Conservation (phyloP, 1,139 yeast genomes). For the Yamadazyma conglobata region DNA sequence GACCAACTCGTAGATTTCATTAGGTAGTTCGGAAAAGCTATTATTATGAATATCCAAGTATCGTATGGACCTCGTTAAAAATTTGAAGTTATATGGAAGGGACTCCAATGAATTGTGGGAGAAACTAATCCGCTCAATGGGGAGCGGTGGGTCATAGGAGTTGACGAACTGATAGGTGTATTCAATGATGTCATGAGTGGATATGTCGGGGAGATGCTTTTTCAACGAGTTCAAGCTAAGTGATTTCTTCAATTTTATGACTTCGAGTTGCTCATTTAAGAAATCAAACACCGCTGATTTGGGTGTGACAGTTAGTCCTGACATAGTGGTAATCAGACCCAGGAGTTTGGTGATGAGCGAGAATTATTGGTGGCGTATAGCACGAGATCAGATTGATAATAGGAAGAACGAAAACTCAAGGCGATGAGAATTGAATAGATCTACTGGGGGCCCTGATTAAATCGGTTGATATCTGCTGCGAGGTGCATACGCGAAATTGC, state of each 20-base stretch:
- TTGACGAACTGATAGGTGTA: conserved; percentile 23
- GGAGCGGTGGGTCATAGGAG: conserved; percentile 30
- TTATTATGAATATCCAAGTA: conserved; percentile 70
- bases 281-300: conserved; percentile 12
- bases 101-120: conserved; percentile 47
- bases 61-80: conserved; percentile 43
- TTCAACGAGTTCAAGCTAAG: conserved; percentile 20
- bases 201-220: conserved; percentile 8
- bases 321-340: conserved; percentile 1
- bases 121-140: conserved; percentile 51
- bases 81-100: conserved; percentile 47
- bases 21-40: conserved; percentile 51
- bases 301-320: conserved; percentile 2
- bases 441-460: no score
- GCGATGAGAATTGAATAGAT: no score
- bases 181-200: conserved; percentile 24
- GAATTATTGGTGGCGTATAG: no score
- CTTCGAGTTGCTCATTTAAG: conserved; percentile 26
- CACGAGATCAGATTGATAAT: no score
- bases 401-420: no score
- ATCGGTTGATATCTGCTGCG: no score
- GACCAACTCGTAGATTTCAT: conserved; percentile 27
- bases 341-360: no score
- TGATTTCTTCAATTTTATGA: conserved; percentile 19
- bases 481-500: no score